These are phyloP conservation scores for Fusarium poae DNA, from an alignment of 2,329 filamentous ascomycete genomes.

Conservation along the genomic window DNA sequence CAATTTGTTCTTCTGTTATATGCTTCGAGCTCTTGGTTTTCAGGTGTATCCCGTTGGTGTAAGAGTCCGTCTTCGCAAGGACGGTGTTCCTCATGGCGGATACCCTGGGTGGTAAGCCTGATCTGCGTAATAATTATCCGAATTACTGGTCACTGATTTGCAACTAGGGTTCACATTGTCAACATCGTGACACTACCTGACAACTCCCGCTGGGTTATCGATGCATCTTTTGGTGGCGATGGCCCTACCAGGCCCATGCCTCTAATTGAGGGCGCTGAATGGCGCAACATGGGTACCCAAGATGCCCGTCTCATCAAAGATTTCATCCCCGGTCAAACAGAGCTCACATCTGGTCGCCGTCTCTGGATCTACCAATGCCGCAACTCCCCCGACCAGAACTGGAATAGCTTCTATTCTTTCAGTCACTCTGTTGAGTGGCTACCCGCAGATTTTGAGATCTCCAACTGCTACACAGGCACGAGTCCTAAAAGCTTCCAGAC, in stretches of 20 bases:
- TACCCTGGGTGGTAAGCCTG: constrained; percentile 62
- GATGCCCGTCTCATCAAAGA: constrained; percentile 67
- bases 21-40: constrained; percentile 66
- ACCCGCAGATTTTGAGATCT: constrained; percentile 69
- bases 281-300: constrained; percentile 66
- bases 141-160: constrained; percentile 10
- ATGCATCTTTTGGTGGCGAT: constrained; percentile 75
- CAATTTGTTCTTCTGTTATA: constrained; percentile 66
- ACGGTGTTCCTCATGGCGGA: constrained; percentile 56
- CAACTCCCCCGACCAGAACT: constrained; percentile 61
- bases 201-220: constrained; percentile 65
- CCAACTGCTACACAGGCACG: constrained; percentile 69
- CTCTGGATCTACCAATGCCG: constrained; percentile 75
- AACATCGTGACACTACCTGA: constrained; percentile 69
- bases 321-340: constrained; percentile 61
- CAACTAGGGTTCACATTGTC: constrained; percentile 66
- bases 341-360: constrained; percentile 56
- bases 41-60: constrained; percentile 68
- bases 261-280: constrained; percentile 59
- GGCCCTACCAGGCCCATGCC: constrained; percentile 69
- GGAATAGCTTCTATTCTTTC: constrained; percentile 75
- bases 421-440: constrained; percentile 71
- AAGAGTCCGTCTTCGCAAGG: constrained; percentile 58
- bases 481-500: constrained; percentile 66
- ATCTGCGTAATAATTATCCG: constrained; percentile 28